Evolutionary conservation across 2,329 filamentous ascomycete species (phyloP).

Genomic region (Leptoxyphium fumago): DNA sequence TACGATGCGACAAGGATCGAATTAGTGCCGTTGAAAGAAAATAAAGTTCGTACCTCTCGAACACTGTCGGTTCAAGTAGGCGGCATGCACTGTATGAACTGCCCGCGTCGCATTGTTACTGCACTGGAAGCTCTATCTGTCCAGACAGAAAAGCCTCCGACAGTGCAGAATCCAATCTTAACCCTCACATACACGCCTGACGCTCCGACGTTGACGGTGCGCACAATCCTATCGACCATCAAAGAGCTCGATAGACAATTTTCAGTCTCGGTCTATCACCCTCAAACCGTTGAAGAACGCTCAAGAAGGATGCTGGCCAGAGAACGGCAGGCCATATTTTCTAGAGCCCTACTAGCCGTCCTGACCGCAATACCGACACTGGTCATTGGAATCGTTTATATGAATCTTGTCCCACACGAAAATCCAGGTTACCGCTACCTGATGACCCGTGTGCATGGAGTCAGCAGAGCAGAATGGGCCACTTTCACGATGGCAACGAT

Average conservation of each 20-base stretch:
- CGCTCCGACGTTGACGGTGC: conserved; percentile 56
- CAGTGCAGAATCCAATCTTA: conserved; percentile 50
- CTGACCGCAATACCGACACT: conserved; percentile 67
- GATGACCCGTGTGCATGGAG: conserved; percentile 49
- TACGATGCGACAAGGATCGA: conserved; percentile 24
- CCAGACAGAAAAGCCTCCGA: conserved; percentile 40
- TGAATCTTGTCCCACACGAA: conserved; percentile 56
- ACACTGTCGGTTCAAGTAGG: conserved; percentile 22
- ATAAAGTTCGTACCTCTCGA: conserved; percentile 7
- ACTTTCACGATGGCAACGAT: conserved; percentile 72
- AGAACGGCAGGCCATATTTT: conserved; percentile 53
- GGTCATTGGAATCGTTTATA: conserved; percentile 77
- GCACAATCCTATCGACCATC: conserved; percentile 57
- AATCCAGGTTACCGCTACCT: conserved; percentile 48
- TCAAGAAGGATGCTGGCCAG: conserved; percentile 56
- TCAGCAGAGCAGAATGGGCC: conserved; percentile 63
- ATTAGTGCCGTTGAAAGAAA: not conserved
- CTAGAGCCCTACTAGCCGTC: conserved; percentile 55
- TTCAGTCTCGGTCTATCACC: conserved; percentile 56
- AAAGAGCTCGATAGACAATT: conserved; percentile 51
- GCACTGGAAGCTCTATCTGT: conserved; percentile 37
- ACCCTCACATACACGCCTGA: conserved; percentile 56
- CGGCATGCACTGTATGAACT: conserved; percentile 34
- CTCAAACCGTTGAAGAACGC: conserved; percentile 70
- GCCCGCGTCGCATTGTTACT: conserved; percentile 35